Conservation (phyloP, 305 asterid species). For the Fraxinus xanthoxyloides region DNA sequence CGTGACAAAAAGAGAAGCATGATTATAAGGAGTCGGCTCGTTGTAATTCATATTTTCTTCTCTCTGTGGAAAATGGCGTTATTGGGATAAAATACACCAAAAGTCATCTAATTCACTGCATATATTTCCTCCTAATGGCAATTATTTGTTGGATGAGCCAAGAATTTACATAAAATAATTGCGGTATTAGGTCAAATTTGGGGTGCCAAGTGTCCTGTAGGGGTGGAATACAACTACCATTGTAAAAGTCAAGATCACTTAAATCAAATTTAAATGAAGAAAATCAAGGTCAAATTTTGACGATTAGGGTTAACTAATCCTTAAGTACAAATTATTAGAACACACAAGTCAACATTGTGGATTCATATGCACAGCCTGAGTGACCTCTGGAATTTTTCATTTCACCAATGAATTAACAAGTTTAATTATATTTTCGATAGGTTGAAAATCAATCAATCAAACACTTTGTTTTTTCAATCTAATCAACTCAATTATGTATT, state of each 20-base stretch:
- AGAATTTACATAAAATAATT: not conserved
- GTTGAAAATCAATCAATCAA: not conserved
- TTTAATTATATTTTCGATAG: not conserved
- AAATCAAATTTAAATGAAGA: not conserved
- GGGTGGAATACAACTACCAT: not conserved
- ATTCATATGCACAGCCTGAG: not conserved
- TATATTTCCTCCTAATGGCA: not conserved
- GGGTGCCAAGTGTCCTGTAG: not conserved
- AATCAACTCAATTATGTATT: not conserved
- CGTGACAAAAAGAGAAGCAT: not conserved
- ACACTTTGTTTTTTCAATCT: not conserved
- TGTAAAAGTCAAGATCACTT: not conserved
- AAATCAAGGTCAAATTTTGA: not conserved
- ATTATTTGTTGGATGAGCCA: not conserved
- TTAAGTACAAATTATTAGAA: not conserved
- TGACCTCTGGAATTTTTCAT: not conserved
- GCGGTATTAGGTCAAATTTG: not conserved
- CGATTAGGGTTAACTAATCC: not conserved
- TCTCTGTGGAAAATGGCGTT: not conserved
- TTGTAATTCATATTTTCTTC: not conserved
- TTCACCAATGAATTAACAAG: not conserved
- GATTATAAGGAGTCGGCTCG: not conserved
- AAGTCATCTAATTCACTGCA: not conserved
- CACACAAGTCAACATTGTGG: not conserved
- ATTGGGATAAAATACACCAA: not conserved